These are phyloP conservation scores for Sideroxylon spinosum DNA, from an alignment of 179 eudicot species.

Conservation along the genomic window DNA sequence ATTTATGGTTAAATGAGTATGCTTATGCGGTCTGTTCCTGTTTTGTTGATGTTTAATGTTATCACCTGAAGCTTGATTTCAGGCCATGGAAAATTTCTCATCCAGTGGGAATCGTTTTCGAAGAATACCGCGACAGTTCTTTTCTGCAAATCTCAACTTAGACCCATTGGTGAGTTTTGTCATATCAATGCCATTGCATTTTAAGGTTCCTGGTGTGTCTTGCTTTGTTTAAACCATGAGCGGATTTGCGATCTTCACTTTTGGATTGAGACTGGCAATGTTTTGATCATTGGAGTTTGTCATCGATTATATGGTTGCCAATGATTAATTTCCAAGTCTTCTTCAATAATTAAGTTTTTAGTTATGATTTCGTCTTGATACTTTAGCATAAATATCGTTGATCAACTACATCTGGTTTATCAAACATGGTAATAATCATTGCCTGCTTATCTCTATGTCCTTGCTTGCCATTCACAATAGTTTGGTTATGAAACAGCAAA, in stretches of 20 bases:
- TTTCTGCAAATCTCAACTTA: constrained; percentile 53
- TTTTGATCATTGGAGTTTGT: neutral
- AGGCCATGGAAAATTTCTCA: constrained; percentile 59
- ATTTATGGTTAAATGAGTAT: neutral
- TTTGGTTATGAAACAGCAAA: neutral
- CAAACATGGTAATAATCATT: neutral
- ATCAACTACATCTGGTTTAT: neutral
- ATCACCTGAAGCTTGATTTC: constrained; percentile 11
- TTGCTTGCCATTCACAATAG: neutral
- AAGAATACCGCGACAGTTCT: constrained; percentile 59
- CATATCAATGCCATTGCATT: neutral
- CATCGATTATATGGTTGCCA: neutral
- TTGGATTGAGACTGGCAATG: neutral
- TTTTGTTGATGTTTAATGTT: neutral
- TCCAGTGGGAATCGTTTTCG: constrained; percentile 72
- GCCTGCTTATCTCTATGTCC: neutral
- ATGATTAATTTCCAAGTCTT: neutral
- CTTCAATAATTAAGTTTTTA: neutral
- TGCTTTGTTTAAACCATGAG: neutral
- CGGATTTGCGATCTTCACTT: neutral
- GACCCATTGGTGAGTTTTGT: constrained; percentile 57
- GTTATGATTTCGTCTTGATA: neutral
- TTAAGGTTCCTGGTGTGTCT: neutral
- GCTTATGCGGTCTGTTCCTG: neutral
- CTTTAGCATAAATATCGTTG: neutral